Conservation (phyloP, 73 alveolate genomes). For the Paramecium caudatum region DNA sequence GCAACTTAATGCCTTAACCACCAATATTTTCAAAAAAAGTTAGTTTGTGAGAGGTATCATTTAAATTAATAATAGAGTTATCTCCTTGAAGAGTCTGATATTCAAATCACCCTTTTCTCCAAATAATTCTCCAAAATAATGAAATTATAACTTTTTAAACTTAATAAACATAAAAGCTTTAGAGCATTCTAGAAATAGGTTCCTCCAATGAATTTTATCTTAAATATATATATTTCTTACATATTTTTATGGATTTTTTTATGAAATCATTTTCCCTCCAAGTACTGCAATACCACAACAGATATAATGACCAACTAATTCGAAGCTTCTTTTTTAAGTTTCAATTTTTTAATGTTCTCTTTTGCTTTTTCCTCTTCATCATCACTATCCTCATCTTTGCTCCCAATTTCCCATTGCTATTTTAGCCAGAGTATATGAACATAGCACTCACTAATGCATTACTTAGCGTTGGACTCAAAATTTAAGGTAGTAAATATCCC, state of each 20-base stretch:
- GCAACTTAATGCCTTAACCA: no score
- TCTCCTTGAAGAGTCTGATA: no score
- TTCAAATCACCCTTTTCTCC: no score
- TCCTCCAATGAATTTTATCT: no score
- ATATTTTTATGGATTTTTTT: conserved; percentile 28
- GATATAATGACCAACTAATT: conserved; percentile 30
- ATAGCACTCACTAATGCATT: background rate
- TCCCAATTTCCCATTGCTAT: background rate
- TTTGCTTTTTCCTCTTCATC: conserved; percentile 42
- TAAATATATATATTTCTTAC: no score
- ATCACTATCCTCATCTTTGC: background rate
- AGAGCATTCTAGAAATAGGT: no score
- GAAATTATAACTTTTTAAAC: no score
- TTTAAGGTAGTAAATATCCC: conserved; percentile 23
- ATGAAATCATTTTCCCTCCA: conserved; percentile 51
- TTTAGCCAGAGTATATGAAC: conserved; percentile 43
- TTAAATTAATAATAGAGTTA: no score
- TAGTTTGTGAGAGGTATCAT: no score
- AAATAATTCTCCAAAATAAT: no score
- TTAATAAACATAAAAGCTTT: no score
- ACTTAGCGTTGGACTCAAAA: background rate
- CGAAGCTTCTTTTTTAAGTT: background rate
- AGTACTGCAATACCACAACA: conserved; percentile 47
- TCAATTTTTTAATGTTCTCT: background rate
- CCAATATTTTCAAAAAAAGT: no score